These are phyloP conservation scores for Penicillium bovifimosum DNA, from an alignment of 495 filamentous ascomycete genomes.

Conservation along the genomic window DNA sequence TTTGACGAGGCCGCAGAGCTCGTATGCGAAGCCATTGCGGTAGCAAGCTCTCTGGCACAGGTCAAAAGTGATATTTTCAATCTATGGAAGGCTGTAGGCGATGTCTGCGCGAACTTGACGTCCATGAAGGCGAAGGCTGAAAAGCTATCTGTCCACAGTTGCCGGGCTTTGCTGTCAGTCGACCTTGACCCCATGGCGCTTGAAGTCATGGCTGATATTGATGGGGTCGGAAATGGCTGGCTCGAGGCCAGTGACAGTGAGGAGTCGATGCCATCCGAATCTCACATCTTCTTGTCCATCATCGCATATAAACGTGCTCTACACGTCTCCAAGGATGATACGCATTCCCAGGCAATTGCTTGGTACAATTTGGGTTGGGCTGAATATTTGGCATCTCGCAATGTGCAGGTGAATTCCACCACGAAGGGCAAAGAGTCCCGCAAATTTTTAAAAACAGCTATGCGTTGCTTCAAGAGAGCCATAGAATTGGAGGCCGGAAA, in stretches of 20 bases:
- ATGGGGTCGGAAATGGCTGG: slow-evolving; percentile 55
- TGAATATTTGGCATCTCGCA: slow-evolving; percentile 74
- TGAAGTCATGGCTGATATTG: slow-evolving; percentile 61
- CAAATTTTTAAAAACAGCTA: slow-evolving; percentile 70
- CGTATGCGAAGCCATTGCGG: slow-evolving; percentile 53
- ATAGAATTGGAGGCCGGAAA: slow-evolving; percentile 96
- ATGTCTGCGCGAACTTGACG: slow-evolving; percentile 78
- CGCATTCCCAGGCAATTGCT: slow-evolving; percentile 88
- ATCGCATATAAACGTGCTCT: slow-evolving; percentile 85
- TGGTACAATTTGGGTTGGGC: slow-evolving; percentile 97
- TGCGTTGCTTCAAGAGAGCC: slow-evolving; percentile 91
- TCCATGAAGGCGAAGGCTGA: slow-evolving; percentile 60
- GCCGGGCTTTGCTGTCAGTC: slow-evolving; percentile 51
- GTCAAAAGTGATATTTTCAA: slow-evolving; percentile 70
- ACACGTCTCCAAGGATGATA: slow-evolving; percentile 62
- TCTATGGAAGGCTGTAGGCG: slow-evolving; percentile 89
- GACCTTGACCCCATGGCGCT: slow-evolving; percentile 50
- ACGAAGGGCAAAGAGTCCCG: slow-evolving; percentile 36
- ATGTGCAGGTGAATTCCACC: slow-evolving; percentile 43
- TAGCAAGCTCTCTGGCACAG: slow-evolving; percentile 47
- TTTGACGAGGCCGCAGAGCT: slow-evolving; percentile 73
- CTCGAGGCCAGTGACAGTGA: slow-evolving; percentile 43
- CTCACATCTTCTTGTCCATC: slow-evolving; percentile 61
- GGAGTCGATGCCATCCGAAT: slow-evolving; percentile 30
- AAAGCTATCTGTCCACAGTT: slow-evolving; percentile 50